A percentile compares a stretch with the other conserved stretches of the same genome.
These are phyloP conservation scores for Chaetomiaceae sp. DNA, from an alignment of 2,329 filamentous ascomycete species.

Conservation along the genomic window DNA sequence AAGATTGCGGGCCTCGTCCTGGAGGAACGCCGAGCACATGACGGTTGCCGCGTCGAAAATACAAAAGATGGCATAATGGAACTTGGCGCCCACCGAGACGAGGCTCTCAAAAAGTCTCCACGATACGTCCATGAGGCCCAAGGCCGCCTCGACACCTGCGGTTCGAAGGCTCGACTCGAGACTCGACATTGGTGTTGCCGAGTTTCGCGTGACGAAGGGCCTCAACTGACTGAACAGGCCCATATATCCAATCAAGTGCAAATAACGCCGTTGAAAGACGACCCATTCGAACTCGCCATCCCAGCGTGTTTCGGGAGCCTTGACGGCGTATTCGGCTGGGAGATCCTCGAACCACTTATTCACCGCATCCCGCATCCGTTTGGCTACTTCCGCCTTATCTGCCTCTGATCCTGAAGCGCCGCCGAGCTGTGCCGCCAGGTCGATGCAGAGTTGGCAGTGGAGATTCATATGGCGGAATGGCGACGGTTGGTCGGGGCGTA, in stretches of 20 bases:
- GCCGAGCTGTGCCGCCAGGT: constrained; percentile 16
- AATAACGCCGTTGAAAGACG: constrained; percentile 30
- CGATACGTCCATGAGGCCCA: constrained; percentile 25
- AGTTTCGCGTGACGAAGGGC: constrained; percentile 25
- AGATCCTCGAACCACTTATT: constrained; percentile 34
- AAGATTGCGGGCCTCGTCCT: constrained; percentile 27
- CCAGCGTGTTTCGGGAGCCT: constrained; percentile 28
- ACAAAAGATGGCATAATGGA: constrained; percentile 32
- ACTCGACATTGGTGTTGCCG: constrained; percentile 22
- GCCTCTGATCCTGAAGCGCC: not conserved
- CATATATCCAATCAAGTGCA: constrained; percentile 30
- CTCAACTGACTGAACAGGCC: constrained; percentile 27
- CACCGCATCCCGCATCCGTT: constrained; percentile 30
- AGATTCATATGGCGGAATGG: constrained; percentile 41
- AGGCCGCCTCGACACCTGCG: constrained; percentile 26
- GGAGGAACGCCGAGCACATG: constrained; percentile 29
- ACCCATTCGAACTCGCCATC: constrained; percentile 27
- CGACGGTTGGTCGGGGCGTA: constrained; percentile 34
- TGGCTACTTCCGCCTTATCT: constrained; percentile 12
- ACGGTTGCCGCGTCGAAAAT: constrained; percentile 31
- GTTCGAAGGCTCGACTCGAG: constrained; percentile 23
- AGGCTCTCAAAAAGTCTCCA: constrained; percentile 29
- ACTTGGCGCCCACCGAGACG: constrained; percentile 27
- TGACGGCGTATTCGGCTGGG: constrained; percentile 26
- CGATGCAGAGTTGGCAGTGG: constrained; percentile 35